These are phyloP conservation scores for Actinidia arguta DNA, from an alignment of 179 eudicot species.

Conservation along the genomic window DNA sequence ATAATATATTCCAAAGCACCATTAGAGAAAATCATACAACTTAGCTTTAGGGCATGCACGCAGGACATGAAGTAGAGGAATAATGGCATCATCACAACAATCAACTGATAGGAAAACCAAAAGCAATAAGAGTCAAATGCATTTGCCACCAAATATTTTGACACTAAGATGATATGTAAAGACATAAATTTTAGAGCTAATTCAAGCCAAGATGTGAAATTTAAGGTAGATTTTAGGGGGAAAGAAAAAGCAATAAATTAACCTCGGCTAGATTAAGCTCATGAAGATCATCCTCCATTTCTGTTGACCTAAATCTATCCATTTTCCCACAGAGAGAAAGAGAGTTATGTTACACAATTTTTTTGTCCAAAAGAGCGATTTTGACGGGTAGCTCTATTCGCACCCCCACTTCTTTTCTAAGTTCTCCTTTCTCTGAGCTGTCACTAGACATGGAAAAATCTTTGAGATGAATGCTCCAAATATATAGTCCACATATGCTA, in stretches of 20 bases:
- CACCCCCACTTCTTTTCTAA: too few relatives aligned
- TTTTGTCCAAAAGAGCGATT: not conserved
- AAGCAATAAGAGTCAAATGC: not conserved
- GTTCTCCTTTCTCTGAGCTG: too few relatives aligned
- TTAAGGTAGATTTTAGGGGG: not conserved
- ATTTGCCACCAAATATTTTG: not conserved
- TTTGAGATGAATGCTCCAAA: too few relatives aligned
- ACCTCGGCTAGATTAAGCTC: constrained; percentile 38
- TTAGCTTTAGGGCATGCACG: not conserved
- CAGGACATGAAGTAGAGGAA: too few relatives aligned
- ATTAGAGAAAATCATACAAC: not conserved
- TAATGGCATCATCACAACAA: not conserved
- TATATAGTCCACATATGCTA: too few relatives aligned
- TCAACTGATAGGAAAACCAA: not conserved
- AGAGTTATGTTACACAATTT: not conserved
- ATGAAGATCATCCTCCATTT: constrained; percentile 22
- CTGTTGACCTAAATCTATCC: constrained; percentile 15
- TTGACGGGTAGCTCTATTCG: not conserved
- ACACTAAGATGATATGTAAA: not conserved
- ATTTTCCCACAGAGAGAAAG: not conserved
- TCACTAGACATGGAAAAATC: too few relatives aligned
- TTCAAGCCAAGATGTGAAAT: not conserved
- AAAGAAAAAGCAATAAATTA: not conserved
- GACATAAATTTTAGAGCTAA: not conserved
- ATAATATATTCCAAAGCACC: not conserved